phyloP scores from a whole-genome alignment of 1,284 basidiomycete species.

The Farysia itapuensis region DNA sequence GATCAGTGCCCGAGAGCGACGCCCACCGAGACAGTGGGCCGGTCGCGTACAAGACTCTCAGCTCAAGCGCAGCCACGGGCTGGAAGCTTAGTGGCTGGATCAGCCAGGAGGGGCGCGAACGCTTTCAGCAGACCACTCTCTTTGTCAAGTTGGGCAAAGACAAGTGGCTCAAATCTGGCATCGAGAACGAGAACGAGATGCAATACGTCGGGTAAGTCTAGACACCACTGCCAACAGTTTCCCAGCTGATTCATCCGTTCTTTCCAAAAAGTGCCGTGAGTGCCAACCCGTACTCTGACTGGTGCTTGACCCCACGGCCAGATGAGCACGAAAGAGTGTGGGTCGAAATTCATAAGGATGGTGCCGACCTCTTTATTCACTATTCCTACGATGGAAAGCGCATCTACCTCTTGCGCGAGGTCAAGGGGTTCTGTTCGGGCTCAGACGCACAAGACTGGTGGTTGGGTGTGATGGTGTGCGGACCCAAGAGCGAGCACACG shows the following conservation, averaged over 20 bases:
- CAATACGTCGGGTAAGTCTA: conserved; percentile 18
- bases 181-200: conserved; percentile 17
- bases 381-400: conserved; percentile 5
- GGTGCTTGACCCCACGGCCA: conserved; percentile 17
- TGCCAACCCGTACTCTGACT: conserved; percentile 22
- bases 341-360: conserved; percentile 22
- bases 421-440: conserved; percentile 15
- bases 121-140: conserved; percentile 28
- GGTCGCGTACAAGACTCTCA: conserved; percentile 4
- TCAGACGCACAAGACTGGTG: conserved; percentile 13
- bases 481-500: conserved; percentile 6
- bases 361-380: conserved; percentile 19
- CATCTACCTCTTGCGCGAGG: conserved; percentile 14
- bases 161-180: conserved; percentile 16
- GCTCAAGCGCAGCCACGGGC: not conserved
- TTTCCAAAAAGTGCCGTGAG: conserved; percentile 10
- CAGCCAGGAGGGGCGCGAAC: conserved; percentile 8
- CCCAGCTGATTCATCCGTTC: too few species aligned
- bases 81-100: conserved; percentile 9
- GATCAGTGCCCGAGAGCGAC: conserved; percentile 14
- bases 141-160: conserved; percentile 4
- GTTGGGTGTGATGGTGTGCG: conserved; percentile 33
- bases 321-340: not conserved
- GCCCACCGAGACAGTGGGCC: conserved; percentile 19
- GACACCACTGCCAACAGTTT: not conserved